Conservation (phyloP, 139 green algal species). For the Yamagishiella unicocca region DNA sequence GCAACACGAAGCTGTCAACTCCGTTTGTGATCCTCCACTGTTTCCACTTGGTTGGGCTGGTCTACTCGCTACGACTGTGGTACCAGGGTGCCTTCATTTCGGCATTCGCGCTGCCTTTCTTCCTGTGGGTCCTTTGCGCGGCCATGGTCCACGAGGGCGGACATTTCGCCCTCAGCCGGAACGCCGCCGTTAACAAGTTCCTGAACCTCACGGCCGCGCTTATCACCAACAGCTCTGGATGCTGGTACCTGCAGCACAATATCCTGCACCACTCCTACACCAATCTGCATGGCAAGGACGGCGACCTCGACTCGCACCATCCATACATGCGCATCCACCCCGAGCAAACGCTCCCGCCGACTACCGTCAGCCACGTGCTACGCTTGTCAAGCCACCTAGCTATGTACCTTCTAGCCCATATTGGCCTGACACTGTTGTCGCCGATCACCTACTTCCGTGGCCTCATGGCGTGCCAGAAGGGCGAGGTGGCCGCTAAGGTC, state of each 20-base stretch:
- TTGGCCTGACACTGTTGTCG: constrained; percentile 20
- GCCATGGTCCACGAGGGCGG: constrained; percentile 37
- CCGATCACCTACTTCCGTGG: constrained; percentile 28
- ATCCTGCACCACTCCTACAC: constrained; percentile 44
- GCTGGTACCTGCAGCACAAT: constrained; percentile 48
- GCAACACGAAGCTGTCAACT: constrained; percentile 21
- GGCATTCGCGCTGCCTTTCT: constrained; percentile 16
- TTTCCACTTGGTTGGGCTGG: constrained; percentile 16
- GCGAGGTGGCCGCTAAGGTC: not conserved
- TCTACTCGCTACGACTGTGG: constrained; percentile 16
- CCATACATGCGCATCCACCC: constrained; percentile 43
- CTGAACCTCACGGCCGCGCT: not conserved
- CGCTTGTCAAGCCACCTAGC: not conserved
- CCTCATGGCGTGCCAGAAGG: constrained; percentile 7
- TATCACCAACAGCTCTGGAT: constrained; percentile 32
- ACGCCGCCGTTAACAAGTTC: constrained; percentile 7
- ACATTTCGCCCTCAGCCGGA: constrained; percentile 21
- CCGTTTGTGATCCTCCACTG: constrained; percentile 36
- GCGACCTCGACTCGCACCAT: constrained; percentile 40
- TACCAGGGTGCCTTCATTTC: not conserved
- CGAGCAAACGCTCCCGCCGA: constrained; percentile 1
- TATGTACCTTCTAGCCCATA: constrained; percentile 36
- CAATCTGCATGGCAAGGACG: constrained; percentile 26
- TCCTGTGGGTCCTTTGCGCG: constrained; percentile 29
- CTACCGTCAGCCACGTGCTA: not conserved